Evolutionary conservation across 352 stramenopile genomes (phyloP).

Genomic region (Globisporangium sylvaticum): DNA sequence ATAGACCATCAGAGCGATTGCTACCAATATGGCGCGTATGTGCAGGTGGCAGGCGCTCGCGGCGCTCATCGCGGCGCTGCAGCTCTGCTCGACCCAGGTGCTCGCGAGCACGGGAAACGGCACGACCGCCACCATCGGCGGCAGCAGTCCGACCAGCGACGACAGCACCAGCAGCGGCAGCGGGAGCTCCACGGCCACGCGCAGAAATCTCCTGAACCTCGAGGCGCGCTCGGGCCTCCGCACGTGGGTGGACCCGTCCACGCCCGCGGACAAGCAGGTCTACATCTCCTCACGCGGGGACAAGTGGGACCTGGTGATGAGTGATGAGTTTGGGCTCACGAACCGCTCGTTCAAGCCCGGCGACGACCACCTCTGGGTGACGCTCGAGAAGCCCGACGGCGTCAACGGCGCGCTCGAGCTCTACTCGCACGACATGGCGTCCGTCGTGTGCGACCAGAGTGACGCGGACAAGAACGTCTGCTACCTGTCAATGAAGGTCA

Average conservation of each 20-base stretch:
- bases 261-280: neutral
- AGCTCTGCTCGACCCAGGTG: neutral
- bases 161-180: neutral
- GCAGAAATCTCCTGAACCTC: neutral
- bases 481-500: slow-evolving; percentile 57
- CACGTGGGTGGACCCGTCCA: slow-evolving; percentile 4
- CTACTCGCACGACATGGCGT: slow-evolving; percentile 66
- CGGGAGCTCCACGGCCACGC: slow-evolving; percentile 5
- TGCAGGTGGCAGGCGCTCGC: slow-evolving; percentile 1
- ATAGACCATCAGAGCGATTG: neutral
- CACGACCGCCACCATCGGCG: neutral
- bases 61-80: neutral
- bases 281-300: neutral
- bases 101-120: slow-evolving; percentile 12
- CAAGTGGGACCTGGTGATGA: slow-evolving; percentile 7
- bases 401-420: slow-evolving; percentile 61
- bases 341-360: slow-evolving; percentile 19
- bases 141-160: neutral
- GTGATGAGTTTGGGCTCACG: slow-evolving; percentile 5
- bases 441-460: slow-evolving; percentile 36
- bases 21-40: slow-evolving; percentile 7
- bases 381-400: slow-evolving; percentile 64
- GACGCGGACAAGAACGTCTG: slow-evolving; percentile 24
- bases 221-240: slow-evolving; percentile 4
- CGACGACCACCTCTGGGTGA: slow-evolving; percentile 56